Percentiles rank a stretch among this genome's conserved stretches.
These are phyloP conservation scores for Withania somnifera DNA, from an alignment of 305 asterid genomes.

Conservation along the genomic window DNA sequence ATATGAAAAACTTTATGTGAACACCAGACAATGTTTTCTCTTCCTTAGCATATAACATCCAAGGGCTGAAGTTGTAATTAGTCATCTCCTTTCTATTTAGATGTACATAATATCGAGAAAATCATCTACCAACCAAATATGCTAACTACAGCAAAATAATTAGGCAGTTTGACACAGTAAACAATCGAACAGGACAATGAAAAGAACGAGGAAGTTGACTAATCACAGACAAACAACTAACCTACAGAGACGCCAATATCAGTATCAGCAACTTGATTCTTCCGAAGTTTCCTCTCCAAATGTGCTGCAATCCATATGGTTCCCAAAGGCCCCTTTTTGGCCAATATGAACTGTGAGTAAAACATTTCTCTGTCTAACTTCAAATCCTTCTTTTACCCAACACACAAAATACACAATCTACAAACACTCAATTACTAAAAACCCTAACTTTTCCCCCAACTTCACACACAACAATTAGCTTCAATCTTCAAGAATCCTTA, in stretches of 20 bases:
- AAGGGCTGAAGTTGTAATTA: neutral
- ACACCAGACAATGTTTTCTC: neutral
- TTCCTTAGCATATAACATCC: neutral
- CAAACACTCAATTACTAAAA: neutral
- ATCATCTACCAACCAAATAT: neutral
- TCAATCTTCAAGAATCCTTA: neutral
- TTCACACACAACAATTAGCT: neutral
- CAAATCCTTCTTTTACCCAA: neutral
- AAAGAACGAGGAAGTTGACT: neutral
- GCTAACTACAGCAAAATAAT: neutral
- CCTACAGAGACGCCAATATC: slow-evolving; percentile 98
- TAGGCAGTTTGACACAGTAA: neutral
- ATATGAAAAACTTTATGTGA: neutral
- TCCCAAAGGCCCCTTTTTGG: slow-evolving; percentile 94
- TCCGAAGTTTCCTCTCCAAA: slow-evolving; percentile 90
- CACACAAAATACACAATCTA: neutral
- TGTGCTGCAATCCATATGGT: slow-evolving; percentile 99
- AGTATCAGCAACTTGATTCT: slow-evolving; percentile 99
- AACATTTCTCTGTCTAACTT: slow-evolving; percentile 41
- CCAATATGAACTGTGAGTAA: slow-evolving; percentile 89
- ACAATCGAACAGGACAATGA: neutral
- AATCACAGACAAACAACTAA: slow-evolving; percentile 13
- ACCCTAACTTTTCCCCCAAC: slow-evolving; percentile 2
- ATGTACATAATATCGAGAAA: neutral
- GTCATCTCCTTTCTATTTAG: neutral